Conservation (phyloP, 2,329 filamentous ascomycete genomes). For the Botrytis pseudocinerea region DNA sequence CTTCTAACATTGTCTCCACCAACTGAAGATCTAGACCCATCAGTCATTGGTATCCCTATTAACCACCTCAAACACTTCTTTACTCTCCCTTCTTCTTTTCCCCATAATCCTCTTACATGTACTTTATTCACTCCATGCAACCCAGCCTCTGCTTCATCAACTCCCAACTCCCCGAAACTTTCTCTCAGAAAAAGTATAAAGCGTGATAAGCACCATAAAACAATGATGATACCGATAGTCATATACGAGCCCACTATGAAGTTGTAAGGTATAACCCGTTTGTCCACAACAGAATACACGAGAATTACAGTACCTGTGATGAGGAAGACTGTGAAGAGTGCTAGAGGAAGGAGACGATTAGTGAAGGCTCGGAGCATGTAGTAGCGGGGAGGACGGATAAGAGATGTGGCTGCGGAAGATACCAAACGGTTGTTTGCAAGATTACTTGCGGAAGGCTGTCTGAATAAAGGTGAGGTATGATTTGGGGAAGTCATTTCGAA, state of each 20-base stretch:
- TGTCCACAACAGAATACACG: background rate
- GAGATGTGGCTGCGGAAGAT: background rate
- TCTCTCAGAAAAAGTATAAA: background rate
- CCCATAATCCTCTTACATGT: background rate
- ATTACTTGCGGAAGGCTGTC: background rate
- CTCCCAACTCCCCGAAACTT: background rate
- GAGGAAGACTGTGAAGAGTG: background rate
- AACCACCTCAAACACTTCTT: constrained; percentile 5
- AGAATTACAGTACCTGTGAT: background rate
- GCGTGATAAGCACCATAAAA: background rate
- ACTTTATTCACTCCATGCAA: rapidly evolving
- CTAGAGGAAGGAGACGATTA: background rate
- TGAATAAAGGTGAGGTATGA: background rate
- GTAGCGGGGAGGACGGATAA: background rate
- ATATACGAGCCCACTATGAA: background rate
- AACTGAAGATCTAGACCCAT: background rate
- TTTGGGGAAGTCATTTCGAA: background rate
- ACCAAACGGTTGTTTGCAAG: background rate
- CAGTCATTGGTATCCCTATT: background rate
- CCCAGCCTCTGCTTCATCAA: background rate
- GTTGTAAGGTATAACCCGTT: background rate
- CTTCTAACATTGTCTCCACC: background rate
- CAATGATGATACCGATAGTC: background rate
- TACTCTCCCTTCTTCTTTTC: background rate
- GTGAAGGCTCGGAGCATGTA: background rate